Conservation (phyloP, 1,284 basidiomycete species). For the Microbotryum saponariae region DNA sequence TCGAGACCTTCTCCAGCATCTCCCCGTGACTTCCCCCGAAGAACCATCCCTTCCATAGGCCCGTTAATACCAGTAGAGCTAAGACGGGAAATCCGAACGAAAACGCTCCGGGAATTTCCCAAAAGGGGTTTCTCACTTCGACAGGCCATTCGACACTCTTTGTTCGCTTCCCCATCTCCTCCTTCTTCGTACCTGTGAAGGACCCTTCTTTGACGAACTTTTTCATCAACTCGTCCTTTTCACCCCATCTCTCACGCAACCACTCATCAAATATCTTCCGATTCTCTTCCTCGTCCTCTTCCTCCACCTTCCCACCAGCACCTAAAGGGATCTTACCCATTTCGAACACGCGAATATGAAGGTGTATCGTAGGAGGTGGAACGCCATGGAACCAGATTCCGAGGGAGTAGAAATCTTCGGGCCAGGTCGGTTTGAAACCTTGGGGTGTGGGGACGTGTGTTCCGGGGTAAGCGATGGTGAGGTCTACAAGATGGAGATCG, state of each 20-base stretch:
- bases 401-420: conserved; percentile 77
- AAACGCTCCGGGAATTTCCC: conserved; percentile 10
- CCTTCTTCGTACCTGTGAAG: background rate
- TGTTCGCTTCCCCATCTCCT: background rate
- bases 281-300: conserved; percentile 61
- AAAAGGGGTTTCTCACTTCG: background rate
- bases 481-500: conserved; percentile 54
- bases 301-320: conserved; percentile 32
- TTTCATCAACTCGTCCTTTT: conserved; percentile 62
- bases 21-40: too few species aligned
- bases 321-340: conserved; percentile 43
- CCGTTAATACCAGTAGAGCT: background rate
- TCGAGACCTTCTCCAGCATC: too few species aligned
- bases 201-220: conserved; percentile 10
- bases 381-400: conserved; percentile 67
- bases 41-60: too few species aligned
- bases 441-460: conserved; percentile 3
- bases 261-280: conserved; percentile 69
- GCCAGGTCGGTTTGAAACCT: conserved; percentile 47
- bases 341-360: conserved; percentile 73
- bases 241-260: conserved; percentile 70
- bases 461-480: conserved; percentile 34
- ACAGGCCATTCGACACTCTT: conserved; percentile 10
- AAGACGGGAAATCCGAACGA: conserved; percentile 3
- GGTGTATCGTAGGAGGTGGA: conserved; percentile 75